Percentiles rank a stretch among this genome's conserved stretches.
Evolutionary conservation across 2,329 filamentous ascomycete genomes (phyloP).

Genomic region (Endoconidiophora polonica): DNA sequence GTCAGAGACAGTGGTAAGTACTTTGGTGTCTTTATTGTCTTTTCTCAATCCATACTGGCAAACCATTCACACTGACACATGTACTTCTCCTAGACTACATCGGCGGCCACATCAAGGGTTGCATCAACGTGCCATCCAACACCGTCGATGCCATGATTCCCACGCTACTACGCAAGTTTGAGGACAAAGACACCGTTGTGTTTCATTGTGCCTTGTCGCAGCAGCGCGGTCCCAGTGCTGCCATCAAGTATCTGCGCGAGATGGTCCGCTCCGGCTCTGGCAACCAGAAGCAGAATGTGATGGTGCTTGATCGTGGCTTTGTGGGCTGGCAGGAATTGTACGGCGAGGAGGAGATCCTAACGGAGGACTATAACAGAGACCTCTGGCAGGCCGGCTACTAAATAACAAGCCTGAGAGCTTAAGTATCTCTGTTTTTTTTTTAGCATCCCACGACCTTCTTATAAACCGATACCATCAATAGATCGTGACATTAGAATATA

Average conservation of each 20-base stretch:
- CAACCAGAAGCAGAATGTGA: slow-evolving; percentile 48
- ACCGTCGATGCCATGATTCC: slow-evolving; percentile 63
- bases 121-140: slow-evolving; percentile 56
- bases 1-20: slow-evolving; percentile 64
- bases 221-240: slow-evolving; percentile 73
- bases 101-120: slow-evolving; percentile 72
- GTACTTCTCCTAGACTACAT: slow-evolving; percentile 52
- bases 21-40: slow-evolving; percentile 3
- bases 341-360: slow-evolving; percentile 62
- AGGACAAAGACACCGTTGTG: slow-evolving; percentile 65
- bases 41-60: neutral
- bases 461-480: too few species aligned
- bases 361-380: slow-evolving; percentile 70
- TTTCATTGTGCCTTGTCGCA: slow-evolving; percentile 93
- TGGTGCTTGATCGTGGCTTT: slow-evolving; percentile 72
- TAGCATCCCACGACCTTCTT: neutral
- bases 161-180: slow-evolving; percentile 62
- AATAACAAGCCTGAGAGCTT: neutral
- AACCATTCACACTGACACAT: neutral
- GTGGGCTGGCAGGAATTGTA: slow-evolving; percentile 74
- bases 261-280: neutral
- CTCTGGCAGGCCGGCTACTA: slow-evolving; percentile 40
- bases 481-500: too few species aligned
- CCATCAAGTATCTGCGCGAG: slow-evolving; percentile 54
- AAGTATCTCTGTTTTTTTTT: neutral